These are phyloP conservation scores for Colletotrichum tofieldiae DNA, from an alignment of 2,329 filamentous ascomycete genomes.

Conservation along the genomic window DNA sequence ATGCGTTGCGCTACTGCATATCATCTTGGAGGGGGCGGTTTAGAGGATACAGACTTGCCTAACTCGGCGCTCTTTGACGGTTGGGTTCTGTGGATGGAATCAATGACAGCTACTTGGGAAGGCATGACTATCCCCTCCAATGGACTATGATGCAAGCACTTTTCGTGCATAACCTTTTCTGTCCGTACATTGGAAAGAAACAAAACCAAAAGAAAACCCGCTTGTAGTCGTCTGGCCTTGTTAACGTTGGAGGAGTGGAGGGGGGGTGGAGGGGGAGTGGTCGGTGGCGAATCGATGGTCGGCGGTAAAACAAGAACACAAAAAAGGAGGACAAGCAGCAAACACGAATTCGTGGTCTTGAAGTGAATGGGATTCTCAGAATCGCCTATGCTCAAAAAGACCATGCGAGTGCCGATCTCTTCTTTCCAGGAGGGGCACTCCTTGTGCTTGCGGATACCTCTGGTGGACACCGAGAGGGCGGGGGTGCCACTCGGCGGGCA, in stretches of 20 bases:
- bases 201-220: too few species aligned
- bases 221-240: too few species aligned
- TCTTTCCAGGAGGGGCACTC: neutral
- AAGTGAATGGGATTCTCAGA: conserved; percentile 30
- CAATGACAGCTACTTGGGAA: neutral
- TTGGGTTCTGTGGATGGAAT: neutral
- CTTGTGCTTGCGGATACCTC: neutral
- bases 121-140: neutral
- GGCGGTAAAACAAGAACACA: too few species aligned
- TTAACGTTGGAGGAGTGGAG: neutral
- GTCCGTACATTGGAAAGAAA: too few species aligned
- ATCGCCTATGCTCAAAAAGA: conserved; percentile 23
- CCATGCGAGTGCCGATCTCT: conserved; percentile 19
- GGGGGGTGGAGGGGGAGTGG: neutral
- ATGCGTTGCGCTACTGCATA: too few species aligned
- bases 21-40: too few species aligned
- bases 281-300: neutral
- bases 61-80: neutral
- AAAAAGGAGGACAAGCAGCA: neutral
- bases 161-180: too few species aligned
- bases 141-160: neutral
- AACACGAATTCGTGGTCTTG: conserved; percentile 16
- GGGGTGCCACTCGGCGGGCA: neutral
- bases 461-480: neutral
- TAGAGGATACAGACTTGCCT: neutral